Base-by-base conservation (phyloP, 371 early-diverging fungal genomes). In the Sporodiniella umbellata region DNA sequence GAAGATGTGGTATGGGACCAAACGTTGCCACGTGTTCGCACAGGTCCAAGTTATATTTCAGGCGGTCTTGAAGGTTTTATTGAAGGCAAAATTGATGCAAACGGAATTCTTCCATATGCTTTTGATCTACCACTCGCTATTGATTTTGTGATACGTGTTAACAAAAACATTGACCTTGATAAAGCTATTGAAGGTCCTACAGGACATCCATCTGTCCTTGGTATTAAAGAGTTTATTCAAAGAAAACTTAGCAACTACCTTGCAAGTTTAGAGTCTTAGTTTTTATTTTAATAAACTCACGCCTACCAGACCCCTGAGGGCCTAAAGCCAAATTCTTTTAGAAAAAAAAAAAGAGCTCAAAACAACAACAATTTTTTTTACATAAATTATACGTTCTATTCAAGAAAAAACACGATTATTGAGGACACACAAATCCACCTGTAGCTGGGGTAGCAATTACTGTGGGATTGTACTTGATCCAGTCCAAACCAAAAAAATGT, bases 1-100 rank as follows among this genome's bases (percentile, higher is more conserved):
- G 66, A 66, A 15, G 68, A 68, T 51, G 61, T 64, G 3, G 51
- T 33, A 6, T 68, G 68, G 68, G 68, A 68, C 24, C 40, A 55
- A 8, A 24, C 51, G 3, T 42, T 64, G 18, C 53, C 49, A 12
- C 60, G 46, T 35, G 53, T 56, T 15, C 39, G 58, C 23, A 31
- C 23, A 11, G 64, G 58, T 0, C 25, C 43, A 2, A 55, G 26
- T 8, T 42, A 33, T 7, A 28, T 51, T 14, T 35, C 48, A 0
- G 17, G 47, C 3, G 52, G 42, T 10, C 45, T 42, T 17, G 37
- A 43, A 15, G 37, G 23, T 17, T 22, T 43, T 21, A 8, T 45
- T 2, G 45, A 33, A 12, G 45, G 44, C 33, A 45, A 45, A 28
- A 28, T 17, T 22, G 18, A 30, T 8, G 22, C 48, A 19, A 35